Percentiles rank a stretch among this genome's conserved stretches.
These are phyloP conservation scores for Chaetomium sp. DNA, from an alignment of 2,329 filamentous ascomycete genomes.

Conservation along the genomic window DNA sequence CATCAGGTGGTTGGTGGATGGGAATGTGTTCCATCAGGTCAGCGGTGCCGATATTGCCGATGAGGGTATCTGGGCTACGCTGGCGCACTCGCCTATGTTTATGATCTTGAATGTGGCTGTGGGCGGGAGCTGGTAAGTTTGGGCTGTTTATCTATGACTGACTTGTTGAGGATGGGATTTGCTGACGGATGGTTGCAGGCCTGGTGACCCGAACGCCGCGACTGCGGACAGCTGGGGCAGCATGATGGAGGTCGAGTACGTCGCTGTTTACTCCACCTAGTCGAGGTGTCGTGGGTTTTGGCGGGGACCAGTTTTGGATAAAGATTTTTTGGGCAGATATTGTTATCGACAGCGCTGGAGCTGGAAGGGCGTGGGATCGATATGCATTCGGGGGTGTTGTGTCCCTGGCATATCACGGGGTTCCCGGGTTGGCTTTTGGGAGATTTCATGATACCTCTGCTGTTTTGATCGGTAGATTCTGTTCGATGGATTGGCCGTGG, in stretches of 20 bases:
- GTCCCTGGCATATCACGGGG: background rate
- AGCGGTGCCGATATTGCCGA: slow-evolving; percentile 50
- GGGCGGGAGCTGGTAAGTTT: slow-evolving; percentile 55
- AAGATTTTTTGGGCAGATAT: background rate
- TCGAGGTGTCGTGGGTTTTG: background rate
- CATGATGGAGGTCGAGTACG: slow-evolving; percentile 57
- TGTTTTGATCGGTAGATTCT: background rate
- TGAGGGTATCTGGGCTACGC: slow-evolving; percentile 50
- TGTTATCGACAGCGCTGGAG: background rate
- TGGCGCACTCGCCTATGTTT: slow-evolving; percentile 55
- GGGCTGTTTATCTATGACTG: background rate
- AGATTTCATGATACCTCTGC: slow-evolving; percentile 2
- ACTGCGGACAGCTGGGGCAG: slow-evolving; percentile 50
- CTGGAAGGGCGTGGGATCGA: background rate
- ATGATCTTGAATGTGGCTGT: slow-evolving; percentile 59
- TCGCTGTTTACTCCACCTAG: slow-evolving; percentile 43
- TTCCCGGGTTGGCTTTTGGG: slow-evolving; percentile 11
- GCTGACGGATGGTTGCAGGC: slow-evolving; percentile 40
- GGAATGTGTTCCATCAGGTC: slow-evolving; percentile 47
- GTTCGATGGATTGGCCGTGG: background rate
- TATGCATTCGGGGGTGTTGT: background rate
- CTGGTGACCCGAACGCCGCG: slow-evolving; percentile 50
- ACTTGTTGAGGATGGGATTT: slow-evolving; percentile 13
- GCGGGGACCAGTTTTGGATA: background rate
- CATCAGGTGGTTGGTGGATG: slow-evolving; percentile 56